Evolutionary conservation across 768 basidiomycete species (phyloP), one percentile per base, ranked within the genome.

Genomic region (Daedaleopsis sinensis): DNA sequence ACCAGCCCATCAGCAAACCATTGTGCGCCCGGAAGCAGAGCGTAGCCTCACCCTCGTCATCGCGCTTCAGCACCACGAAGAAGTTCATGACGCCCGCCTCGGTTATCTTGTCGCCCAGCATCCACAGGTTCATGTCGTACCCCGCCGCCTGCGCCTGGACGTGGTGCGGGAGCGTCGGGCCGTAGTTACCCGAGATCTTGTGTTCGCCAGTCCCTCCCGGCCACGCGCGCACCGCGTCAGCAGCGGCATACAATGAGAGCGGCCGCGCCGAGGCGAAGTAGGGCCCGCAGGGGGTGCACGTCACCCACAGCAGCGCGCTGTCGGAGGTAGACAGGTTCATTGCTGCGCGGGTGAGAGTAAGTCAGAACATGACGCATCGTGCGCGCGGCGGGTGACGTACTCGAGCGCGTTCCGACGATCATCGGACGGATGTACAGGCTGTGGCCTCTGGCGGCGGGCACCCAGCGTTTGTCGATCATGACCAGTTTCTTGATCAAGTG

Each of bases 381-480:
- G 18, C 44, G 44, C 9, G 21, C 11, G 12, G 46, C 15, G 23
- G 9, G 27, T 11, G 11, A 61, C 71, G 19, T 58, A 77, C 78
- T 67, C 32, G 77, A 57, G 9, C 78, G 73, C 1, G 80, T 80
- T 11, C 77, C 80, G 56, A 82, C 88, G 67, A 92, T 74, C 9
- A 88, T 94, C 18, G 93, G 90, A 49, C 95, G 88, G 65, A 97
- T 83, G 77, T 96, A 98, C 38, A 98, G 78, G 58, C 89, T 91
- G 72, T 92, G 85, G 6, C 90, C 94, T 1, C 83, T 78, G 9
- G 78, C 72, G 1, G 77, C 74, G 2, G 94, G 95, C 24, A 97
- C 92, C 94, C 95, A 97, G 11, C 88, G 84, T 12, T 78, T 73
- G 47, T 98, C 95, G 48, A 89, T 64, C 46, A 69, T 54, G 44